Evolutionary conservation across 306 rosid genomes (phyloP).

Genomic region (Malus sylvestris): DNA sequence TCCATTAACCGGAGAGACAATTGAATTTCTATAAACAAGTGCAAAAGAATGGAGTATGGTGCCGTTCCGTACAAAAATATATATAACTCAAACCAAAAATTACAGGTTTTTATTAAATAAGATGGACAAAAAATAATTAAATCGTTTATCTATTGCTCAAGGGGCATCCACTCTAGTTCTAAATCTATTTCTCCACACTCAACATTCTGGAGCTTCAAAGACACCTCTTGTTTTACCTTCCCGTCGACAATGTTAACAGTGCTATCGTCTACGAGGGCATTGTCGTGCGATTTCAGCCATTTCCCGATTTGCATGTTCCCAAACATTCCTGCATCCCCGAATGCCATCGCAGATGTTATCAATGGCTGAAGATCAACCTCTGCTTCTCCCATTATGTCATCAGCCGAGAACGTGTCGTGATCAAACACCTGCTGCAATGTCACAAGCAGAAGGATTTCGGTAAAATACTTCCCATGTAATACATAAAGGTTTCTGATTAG

Average conservation of each 20-base stretch:
- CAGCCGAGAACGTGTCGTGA: conserved; percentile 84
- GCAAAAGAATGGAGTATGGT: conserved; percentile 16
- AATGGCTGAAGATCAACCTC: conserved; percentile 91
- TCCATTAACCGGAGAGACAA: neutral
- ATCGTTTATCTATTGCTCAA: conserved; percentile 58
- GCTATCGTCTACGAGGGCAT: conserved; percentile 74
- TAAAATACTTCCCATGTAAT: neutral
- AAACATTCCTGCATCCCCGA: conserved; percentile 91
- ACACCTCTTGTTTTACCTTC: conserved; percentile 56
- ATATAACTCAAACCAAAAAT: neutral
- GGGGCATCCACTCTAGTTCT: conserved; percentile 95
- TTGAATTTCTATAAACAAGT: conserved; percentile 6
- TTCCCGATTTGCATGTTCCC: conserved; percentile 94
- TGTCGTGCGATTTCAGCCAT: conserved; percentile 91
- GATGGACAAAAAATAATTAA: neutral
- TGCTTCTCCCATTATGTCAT: conserved; percentile 99
- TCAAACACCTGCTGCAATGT: conserved; percentile 75
- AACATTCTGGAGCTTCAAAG: conserved; percentile 86
- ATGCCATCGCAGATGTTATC: conserved; percentile 90
- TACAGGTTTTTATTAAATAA: conserved; percentile 25
- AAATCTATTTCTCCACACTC: conserved; percentile 78
- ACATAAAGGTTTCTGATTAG: neutral
- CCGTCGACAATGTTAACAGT: conserved; percentile 69
- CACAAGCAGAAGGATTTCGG: conserved; percentile 7
- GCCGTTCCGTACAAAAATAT: conserved; percentile 11